Percentiles rank a stretch among this genome's conserved stretches.
phyloP scores from a whole-genome alignment of 164 flowering plant species.

The Nelumbo lutea region DNA sequence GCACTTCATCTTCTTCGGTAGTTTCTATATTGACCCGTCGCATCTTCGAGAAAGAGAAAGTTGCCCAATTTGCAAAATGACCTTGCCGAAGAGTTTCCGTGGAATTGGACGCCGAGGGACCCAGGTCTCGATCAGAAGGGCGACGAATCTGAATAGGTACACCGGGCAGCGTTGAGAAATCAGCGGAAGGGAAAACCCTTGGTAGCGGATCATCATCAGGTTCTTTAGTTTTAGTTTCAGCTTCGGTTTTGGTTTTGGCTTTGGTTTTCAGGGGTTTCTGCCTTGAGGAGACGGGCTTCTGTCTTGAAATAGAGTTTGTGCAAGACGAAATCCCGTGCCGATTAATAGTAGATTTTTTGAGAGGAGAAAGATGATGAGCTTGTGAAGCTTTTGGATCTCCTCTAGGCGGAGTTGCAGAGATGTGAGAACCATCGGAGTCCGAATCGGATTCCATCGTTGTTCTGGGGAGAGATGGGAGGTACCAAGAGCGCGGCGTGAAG shows the following conservation, averaged over 20 bases:
- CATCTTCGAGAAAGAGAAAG: slow-evolving; percentile 43
- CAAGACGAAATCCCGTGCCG: slow-evolving; percentile 14
- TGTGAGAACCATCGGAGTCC: slow-evolving; percentile 79
- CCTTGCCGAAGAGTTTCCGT: slow-evolving; percentile 40
- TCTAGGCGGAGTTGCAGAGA: slow-evolving; percentile 85
- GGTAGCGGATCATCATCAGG: slow-evolving; percentile 4
- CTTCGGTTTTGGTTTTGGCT: slow-evolving; percentile 5
- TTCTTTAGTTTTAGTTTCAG: neutral
- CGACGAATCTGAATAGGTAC: slow-evolving; percentile 40
- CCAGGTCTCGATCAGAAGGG: slow-evolving; percentile 5
- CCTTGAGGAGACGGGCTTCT: slow-evolving; percentile 5
- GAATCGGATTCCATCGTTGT: slow-evolving; percentile 52
- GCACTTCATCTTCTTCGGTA: slow-evolving; percentile 14
- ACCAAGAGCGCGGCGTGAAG: too few species aligned
- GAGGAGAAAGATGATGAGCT: slow-evolving; percentile 12
- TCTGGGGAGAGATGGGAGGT: neutral
- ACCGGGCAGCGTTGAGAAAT: slow-evolving; percentile 11
- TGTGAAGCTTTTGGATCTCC: slow-evolving; percentile 23
- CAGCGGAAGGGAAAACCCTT: slow-evolving; percentile 7
- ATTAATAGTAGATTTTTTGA: slow-evolving; percentile 14
- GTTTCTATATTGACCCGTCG: slow-evolving; percentile 30
- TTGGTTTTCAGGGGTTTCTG: slow-evolving; percentile 9
- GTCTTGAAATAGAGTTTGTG: slow-evolving; percentile 15
- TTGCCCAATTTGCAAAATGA: slow-evolving; percentile 30
- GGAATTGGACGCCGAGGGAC: slow-evolving; percentile 9